Conservation (phyloP, 169 alveolate genomes). For the Plasmodium inui region DNA sequence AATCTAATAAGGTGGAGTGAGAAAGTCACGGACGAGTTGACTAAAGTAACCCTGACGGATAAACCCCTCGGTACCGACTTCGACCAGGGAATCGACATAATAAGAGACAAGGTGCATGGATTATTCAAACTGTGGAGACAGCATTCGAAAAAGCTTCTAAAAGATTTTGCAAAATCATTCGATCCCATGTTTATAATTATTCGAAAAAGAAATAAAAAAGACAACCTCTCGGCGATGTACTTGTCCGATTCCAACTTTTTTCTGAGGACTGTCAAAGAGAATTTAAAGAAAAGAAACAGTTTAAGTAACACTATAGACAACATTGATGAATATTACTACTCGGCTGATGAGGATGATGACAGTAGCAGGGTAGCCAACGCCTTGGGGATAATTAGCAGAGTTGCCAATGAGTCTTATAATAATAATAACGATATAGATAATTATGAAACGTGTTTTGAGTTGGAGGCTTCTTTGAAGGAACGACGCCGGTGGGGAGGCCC, state of each 20-base stretch:
- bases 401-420: slow-evolving; percentile 21
- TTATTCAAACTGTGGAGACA: slow-evolving; percentile 79
- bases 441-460: slow-evolving; percentile 75
- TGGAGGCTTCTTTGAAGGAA: slow-evolving; percentile 37
- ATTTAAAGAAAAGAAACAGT: slow-evolving; percentile 24
- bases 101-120: slow-evolving; percentile 76
- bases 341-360: slow-evolving; percentile 61
- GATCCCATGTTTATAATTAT: slow-evolving; percentile 69
- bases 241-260: slow-evolving; percentile 44
- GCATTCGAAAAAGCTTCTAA: slow-evolving; percentile 73
- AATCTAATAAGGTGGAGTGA: slow-evolving; percentile 91
- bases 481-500: not conserved
- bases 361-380: slow-evolving; percentile 6
- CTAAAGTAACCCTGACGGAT: slow-evolving; percentile 91
- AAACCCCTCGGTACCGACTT: slow-evolving; percentile 82
- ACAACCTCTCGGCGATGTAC: slow-evolving; percentile 37
- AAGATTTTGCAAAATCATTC: slow-evolving; percentile 75
- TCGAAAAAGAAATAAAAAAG: slow-evolving; percentile 44
- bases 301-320: slow-evolving; percentile 44
- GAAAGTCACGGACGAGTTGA: slow-evolving; percentile 87
- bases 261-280: slow-evolving; percentile 21
- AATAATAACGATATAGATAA: slow-evolving; percentile 29
- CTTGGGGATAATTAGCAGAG: slow-evolving; percentile 9
- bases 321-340: slow-evolving; percentile 67
- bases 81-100: slow-evolving; percentile 80